Percentiles rank a stretch among this genome's conserved stretches.
These are phyloP conservation scores for Vigna angularis DNA, from an alignment of 306 rosid genomes.

Conservation along the genomic window DNA sequence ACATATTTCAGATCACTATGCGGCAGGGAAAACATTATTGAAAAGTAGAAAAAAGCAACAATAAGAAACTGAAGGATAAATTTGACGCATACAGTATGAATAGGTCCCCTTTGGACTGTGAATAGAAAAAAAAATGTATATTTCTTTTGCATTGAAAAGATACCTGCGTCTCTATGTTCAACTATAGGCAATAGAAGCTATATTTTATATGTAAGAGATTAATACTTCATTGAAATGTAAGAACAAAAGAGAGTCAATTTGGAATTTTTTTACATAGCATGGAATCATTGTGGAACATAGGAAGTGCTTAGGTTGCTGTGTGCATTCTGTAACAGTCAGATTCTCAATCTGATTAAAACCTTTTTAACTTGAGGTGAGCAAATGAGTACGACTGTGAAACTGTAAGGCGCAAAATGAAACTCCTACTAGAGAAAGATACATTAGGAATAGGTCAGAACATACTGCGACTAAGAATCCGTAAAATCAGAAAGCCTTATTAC, in stretches of 20 bases:
- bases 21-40: constrained; percentile 15
- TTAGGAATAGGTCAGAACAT: not conserved
- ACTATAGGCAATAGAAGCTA: not conserved
- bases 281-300: too few relatives aligned
- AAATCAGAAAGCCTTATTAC: not conserved
- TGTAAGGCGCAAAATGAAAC: not conserved
- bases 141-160: constrained; percentile 13
- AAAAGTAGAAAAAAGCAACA: constrained; percentile 28
- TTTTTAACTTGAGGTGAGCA: not conserved
- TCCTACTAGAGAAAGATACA: constrained; percentile 1
- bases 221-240: too few relatives aligned
- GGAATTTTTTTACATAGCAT: too few relatives aligned
- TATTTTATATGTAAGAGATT: too few relatives aligned
- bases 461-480: constrained; percentile 12
- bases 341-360: not conserved
- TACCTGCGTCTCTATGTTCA: constrained; percentile 4
- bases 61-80: constrained; percentile 12
- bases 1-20: not conserved
- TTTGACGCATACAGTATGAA: constrained; percentile 21
- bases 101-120: not conserved
- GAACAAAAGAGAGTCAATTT: too few relatives aligned
- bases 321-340: not conserved
- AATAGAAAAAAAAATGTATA: not conserved
- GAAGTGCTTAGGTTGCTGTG: not conserved
- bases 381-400: constrained; percentile 14